Base-by-base conservation (phyloP, 23 red algal genomes). In the Agarophyton chilense region DNA sequence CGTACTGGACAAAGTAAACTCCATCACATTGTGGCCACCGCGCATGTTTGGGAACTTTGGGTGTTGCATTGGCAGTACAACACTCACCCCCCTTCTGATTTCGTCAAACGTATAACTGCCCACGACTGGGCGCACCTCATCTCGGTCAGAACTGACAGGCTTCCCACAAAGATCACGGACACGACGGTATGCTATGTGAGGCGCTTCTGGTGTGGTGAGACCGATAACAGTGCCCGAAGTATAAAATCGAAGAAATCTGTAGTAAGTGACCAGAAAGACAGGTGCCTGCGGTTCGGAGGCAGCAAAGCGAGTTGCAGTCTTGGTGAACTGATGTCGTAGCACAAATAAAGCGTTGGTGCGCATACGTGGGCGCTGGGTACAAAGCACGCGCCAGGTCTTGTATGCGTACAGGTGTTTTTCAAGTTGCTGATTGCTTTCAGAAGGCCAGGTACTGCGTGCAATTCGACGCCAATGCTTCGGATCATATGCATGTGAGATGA, bases 321-420 rank as follows among this genome's bases (percentile, higher is more conserved):
- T 90, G 55, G 86, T 71, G 40, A 78, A 90, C 56, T 90, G 86
- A 49, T 90, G 86, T 44, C 53, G 70, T 6, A 63, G 52, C 2
- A 90, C 86, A 66, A 74, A 90, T 22, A 90, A 46, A 21, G 10
- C 86, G 41, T 90, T 90, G 3, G 72, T 79, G n/a, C 86, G 86
- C 47, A 90, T 33, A 19, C 86, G 70, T 21, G 86, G 86, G 19
- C 86, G 86, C 41, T 46, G 73, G 11, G 73, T 90, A 26, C 52
- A 64, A 8, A 90, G 52, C 45, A 58, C 24, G 1, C 86, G 86
- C 86, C 86, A 90, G 9, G 86, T 90, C 73, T 79, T 79, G 53
- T 79, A 90, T 24, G 39, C 19, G 35, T 79, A 79, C 22, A 90
- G 57, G 3, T 78, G 52, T 25, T 52, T 66, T 34, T 79, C 40